These are phyloP conservation scores for Saccharomycopsis crataegensis DNA, from an alignment of 1,139 yeast genomes.

Conservation along the genomic window DNA sequence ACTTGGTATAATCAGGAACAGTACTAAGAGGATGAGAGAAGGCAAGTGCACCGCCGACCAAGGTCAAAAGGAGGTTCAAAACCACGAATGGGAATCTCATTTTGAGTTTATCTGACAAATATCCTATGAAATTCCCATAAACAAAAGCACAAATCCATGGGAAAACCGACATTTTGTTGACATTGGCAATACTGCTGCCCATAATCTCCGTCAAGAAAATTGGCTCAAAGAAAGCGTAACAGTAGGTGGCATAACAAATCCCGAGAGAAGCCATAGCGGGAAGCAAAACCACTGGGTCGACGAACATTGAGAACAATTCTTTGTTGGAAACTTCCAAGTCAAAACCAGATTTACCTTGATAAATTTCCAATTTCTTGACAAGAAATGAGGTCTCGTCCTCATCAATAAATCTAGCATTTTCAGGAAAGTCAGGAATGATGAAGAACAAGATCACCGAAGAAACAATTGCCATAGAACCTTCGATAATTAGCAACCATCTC, in stretches of 20 bases:
- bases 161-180: constrained; percentile 62
- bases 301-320: constrained; percentile 33
- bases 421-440: constrained; percentile 38
- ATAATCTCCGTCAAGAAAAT: constrained; percentile 47
- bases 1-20: constrained; percentile 35
- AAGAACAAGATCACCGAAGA: constrained; percentile 29
- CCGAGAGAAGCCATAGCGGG: constrained; percentile 58
- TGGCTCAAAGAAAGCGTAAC: constrained; percentile 67
- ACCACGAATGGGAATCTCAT: constrained; percentile 45
- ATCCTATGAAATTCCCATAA: constrained; percentile 38
- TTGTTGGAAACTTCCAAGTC: constrained; percentile 8
- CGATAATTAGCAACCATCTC: constrained; percentile 35
- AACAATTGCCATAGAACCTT: constrained; percentile 31
- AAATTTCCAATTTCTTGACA: constrained; percentile 45
- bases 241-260: constrained; percentile 58
- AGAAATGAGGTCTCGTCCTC: constrained; percentile 39
- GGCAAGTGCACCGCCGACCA: constrained; percentile 50
- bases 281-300: constrained; percentile 43
- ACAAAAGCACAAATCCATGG: constrained; percentile 62
- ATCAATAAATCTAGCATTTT: constrained; percentile 33
- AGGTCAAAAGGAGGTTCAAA: constrained; percentile 35
- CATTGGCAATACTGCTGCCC: constrained; percentile 52
- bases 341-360: constrained; percentile 43
- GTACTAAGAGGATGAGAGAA: constrained; percentile 31
- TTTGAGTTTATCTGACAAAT: constrained; percentile 41